Evolutionary conservation across 2,329 filamentous ascomycete species (phyloP).

Genomic region (Mollisia scopiformis): DNA sequence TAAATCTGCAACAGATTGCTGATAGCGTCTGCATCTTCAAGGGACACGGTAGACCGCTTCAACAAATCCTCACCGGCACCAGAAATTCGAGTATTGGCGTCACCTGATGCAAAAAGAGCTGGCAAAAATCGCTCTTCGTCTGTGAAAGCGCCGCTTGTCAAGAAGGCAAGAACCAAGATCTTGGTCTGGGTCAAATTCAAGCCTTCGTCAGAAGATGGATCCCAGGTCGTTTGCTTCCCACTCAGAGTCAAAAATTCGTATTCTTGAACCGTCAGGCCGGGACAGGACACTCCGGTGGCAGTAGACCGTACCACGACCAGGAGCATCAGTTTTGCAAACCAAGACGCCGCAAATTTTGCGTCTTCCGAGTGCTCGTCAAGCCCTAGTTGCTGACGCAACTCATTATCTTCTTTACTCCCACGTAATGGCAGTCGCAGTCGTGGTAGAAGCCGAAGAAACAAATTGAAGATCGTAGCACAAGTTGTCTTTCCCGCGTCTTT

Average conservation of each 20-base stretch:
- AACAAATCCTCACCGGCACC: slow-evolving; percentile 88
- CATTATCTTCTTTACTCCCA: slow-evolving; percentile 76
- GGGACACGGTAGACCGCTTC: slow-evolving; percentile 74
- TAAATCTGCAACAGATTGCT: slow-evolving; percentile 73
- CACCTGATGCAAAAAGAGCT: slow-evolving; percentile 80
- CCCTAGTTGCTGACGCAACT: slow-evolving; percentile 67
- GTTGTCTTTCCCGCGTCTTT: slow-evolving; percentile 57
- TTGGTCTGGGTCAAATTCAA: slow-evolving; percentile 73
- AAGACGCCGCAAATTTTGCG: slow-evolving; percentile 71
- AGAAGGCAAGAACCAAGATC: slow-evolving; percentile 67
- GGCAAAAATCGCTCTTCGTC: slow-evolving; percentile 84
- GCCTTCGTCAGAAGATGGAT: slow-evolving; percentile 59
- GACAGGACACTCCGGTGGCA: slow-evolving; percentile 38
- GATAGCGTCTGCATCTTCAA: slow-evolving; percentile 71
- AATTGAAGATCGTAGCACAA: slow-evolving; percentile 73
- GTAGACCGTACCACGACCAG: slow-evolving; percentile 52
- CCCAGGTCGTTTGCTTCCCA: slow-evolving; percentile 71
- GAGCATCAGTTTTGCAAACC: slow-evolving; percentile 78
- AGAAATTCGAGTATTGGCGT: slow-evolving; percentile 78
- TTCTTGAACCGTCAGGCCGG: slow-evolving; percentile 67
- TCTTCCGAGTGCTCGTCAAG: slow-evolving; percentile 66
- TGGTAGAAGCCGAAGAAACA: slow-evolving; percentile 76
- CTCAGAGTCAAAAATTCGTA: slow-evolving; percentile 69
- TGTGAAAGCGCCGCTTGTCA: slow-evolving; percentile 84
- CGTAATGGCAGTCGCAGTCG: slow-evolving; percentile 73